Evolutionary conservation across 805 yeast species (phyloP), one percentile per base, ranked within the genome.

Genomic region (Spathaspora gorwiae): DNA sequence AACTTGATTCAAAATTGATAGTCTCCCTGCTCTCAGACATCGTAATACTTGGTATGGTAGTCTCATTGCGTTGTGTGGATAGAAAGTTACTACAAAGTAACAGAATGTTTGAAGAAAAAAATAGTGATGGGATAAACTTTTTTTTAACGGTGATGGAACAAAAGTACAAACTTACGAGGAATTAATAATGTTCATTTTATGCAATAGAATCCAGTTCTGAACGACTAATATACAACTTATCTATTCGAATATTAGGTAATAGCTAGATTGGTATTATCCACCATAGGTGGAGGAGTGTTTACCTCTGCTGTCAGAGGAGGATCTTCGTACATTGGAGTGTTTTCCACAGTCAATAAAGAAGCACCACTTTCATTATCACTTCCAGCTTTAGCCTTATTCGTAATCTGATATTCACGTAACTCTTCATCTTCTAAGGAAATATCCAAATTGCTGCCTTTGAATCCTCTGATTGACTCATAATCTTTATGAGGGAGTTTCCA

Each of bases 401-500:
- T 13, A 43, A 40, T 37, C 43, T 33, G 37, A 44, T 44, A 46
- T 39, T 49, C 44, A 27, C 53, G 39, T 30, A 35, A 40, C 7
- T 41, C 48, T 9, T 33, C 48, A 40, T 50, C 55, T 14, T 47
- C 33, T 6, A 40, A 30, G 3, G 37, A 44, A 7, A 52, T 31
- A 8, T 36, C 39, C 27, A 56, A 42, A 40, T 55, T 55, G 10
- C 29, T 26, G 3, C 53, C 53, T 24, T 46, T 45, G 5, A 29
- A 37, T 1, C 60, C 64, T 19, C 50, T 32, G 9, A 59, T 53
- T 14, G 37, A 38, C 26, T 52, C 43, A 42, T 55, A 64, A 32
- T 57, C 56, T 26, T 51, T 47, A 42, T 70, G 75, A 10, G 62
- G 62, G 15, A 71, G 52, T 6, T 43, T 50, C 75, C 75, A 71